Evolutionary conservation across 106 monocot genomes (phyloP).

Genomic region (Allium cepa): DNA sequence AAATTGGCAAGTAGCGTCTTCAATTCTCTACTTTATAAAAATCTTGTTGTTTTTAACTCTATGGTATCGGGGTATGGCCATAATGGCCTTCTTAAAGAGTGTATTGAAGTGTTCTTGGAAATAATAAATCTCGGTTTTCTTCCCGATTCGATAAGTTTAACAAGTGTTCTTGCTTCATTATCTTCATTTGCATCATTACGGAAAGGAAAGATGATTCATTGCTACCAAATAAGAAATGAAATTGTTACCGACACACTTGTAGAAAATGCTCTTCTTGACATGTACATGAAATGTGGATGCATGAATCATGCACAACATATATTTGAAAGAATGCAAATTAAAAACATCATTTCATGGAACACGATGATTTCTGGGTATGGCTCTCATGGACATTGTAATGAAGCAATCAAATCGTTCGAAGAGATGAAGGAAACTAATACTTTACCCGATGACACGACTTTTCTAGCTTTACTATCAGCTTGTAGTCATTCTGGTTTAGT

Average conservation of each 20-base stretch:
- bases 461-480: constrained; percentile 42
- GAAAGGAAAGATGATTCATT: constrained; percentile 51
- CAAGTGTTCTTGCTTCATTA: constrained; percentile 29
- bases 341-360: constrained; percentile 34
- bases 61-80: constrained; percentile 32
- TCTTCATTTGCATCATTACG: constrained; percentile 21
- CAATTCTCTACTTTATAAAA: constrained; percentile 13
- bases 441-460: constrained; percentile 35
- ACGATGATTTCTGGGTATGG: constrained; percentile 53
- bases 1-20: constrained; percentile 16
- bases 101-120: constrained; percentile 15
- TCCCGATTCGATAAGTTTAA: constrained; percentile 41
- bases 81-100: constrained; percentile 17
- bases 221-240: constrained; percentile 34
- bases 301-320: constrained; percentile 23
- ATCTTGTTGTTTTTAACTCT: constrained; percentile 43
- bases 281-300: constrained; percentile 64
- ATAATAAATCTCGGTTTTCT: constrained; percentile 22
- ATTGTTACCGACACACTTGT: constrained; percentile 22
- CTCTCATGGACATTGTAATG: constrained; percentile 24
- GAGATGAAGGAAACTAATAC: constrained; percentile 15
- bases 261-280: constrained; percentile 48
- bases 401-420: constrained; percentile 31
- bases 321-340: constrained; percentile 31
- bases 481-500: constrained; percentile 43